Percentiles rank a stretch among this genome's conserved stretches.
Conservation (phyloP, 1,284 basidiomycete genomes). For the Puccinia hordei region DNA sequence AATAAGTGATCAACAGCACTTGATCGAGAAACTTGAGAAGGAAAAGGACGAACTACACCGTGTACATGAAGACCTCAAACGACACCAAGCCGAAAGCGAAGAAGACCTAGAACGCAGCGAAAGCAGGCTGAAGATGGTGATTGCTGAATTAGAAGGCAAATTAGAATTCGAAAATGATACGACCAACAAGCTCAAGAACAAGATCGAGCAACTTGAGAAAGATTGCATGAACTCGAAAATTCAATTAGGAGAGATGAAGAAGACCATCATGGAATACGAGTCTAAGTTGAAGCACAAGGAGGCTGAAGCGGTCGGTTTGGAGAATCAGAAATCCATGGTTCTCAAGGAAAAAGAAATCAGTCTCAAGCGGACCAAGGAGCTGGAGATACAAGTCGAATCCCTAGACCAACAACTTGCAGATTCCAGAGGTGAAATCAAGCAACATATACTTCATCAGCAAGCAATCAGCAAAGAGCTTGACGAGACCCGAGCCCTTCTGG, state of each 20-base stretch:
- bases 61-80: slow-evolving; percentile 72
- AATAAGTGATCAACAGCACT: slow-evolving; percentile 50
- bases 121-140: slow-evolving; percentile 71
- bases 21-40: slow-evolving; percentile 53
- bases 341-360: slow-evolving; percentile 60
- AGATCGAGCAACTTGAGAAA: slow-evolving; percentile 48
- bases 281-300: slow-evolving; percentile 77
- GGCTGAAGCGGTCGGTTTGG: slow-evolving; percentile 68
- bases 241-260: slow-evolving; percentile 75
- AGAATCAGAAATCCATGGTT: slow-evolving; percentile 66
- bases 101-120: slow-evolving; percentile 76
- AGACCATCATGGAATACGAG: slow-evolving; percentile 77
- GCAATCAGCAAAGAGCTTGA: slow-evolving; percentile 76
- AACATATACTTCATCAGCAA: slow-evolving; percentile 61
- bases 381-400: slow-evolving; percentile 71
- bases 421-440: slow-evolving; percentile 68
- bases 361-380: slow-evolving; percentile 63
- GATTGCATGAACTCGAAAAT: slow-evolving; percentile 66
- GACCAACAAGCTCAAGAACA: slow-evolving; percentile 54
- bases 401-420: slow-evolving; percentile 69
- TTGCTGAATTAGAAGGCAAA: slow-evolving; percentile 74
- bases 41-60: slow-evolving; percentile 51
- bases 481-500: slow-evolving; percentile 76
- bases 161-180: slow-evolving; percentile 70
- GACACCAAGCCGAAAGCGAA: slow-evolving; percentile 72